phyloP scores from a whole-genome alignment of 176 grass and related monocot genomes.

The Cenchrus purpureus region DNA sequence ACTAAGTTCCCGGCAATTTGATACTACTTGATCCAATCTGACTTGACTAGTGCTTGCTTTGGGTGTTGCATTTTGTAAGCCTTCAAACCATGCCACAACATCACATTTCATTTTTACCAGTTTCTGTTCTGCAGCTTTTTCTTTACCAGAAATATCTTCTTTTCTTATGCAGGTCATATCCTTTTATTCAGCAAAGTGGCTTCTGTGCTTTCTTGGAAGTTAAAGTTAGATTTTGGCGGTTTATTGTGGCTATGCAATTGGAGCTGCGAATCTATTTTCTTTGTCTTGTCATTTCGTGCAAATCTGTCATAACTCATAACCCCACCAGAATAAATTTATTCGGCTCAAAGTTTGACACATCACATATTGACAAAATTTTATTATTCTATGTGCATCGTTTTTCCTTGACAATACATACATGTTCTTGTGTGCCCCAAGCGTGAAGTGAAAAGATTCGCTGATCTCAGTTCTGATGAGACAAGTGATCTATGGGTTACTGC shows the following conservation, averaged over 20 bases:
- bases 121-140: background rate
- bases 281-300: background rate
- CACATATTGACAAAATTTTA: background rate
- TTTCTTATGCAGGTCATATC: constrained; percentile 87
- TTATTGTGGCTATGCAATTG: background rate
- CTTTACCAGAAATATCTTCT: background rate
- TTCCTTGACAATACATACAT: constrained; percentile 76
- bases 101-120: background rate
- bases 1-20: background rate
- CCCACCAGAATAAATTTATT: background rate
- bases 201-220: background rate
- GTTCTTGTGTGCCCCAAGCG: constrained; percentile 82
- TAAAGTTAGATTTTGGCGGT: background rate
- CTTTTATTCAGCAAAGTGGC: constrained; percentile 48
- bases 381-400: constrained; percentile 17
- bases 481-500: constrained; percentile 88
- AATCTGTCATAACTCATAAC: background rate
- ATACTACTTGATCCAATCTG: background rate
- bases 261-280: background rate
- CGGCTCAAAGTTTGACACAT: background rate
- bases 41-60: background rate
- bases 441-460: constrained; percentile 79
- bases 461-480: constrained; percentile 82
- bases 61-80: background rate
- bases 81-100: background rate